Evolutionary conservation across 2,329 filamentous ascomycete genomes (phyloP).

Genomic region (Pseudocercospora fijiensis): DNA sequence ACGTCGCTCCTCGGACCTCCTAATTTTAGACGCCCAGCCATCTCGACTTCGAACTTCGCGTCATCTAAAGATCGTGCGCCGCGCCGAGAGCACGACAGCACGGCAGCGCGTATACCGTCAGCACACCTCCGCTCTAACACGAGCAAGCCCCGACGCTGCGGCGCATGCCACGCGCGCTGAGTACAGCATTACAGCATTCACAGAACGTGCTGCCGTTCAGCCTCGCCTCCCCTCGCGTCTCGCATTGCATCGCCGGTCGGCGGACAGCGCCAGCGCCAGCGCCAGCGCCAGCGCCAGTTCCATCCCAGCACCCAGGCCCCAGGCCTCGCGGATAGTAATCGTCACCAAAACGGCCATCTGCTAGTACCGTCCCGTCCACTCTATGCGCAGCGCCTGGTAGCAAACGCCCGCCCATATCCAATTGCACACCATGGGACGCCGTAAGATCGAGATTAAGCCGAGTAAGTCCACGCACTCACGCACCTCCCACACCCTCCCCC

Average conservation of each 20-base stretch:
- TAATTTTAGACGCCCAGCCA: neutral
- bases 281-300: too few relatives aligned
- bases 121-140: neutral
- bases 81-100: neutral
- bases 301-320: too few relatives aligned
- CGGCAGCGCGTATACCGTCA: neutral
- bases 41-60: neutral
- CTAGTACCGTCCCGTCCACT: neutral
- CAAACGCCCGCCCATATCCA: conserved; percentile 12
- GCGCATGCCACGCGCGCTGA: neutral
- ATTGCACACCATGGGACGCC: conserved; percentile 72
- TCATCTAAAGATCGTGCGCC: conserved; percentile 2
- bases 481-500: neutral
- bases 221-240: neutral
- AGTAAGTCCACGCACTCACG: conserved; percentile 22
- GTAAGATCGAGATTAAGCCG: conserved; percentile 98
- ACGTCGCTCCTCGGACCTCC: neutral
- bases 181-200: neutral
- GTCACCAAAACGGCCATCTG: neutral
- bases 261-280: too few relatives aligned
- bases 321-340: neutral
- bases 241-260: neutral
- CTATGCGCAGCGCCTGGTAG: conserved; percentile 10
- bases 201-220: neutral
- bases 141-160: neutral